A percentile compares a stretch with the other conserved stretches of the same genome.
phyloP scores from a whole-genome alignment of 2,329 filamentous ascomycete genomes.

The Aureobasidium sp. region DNA sequence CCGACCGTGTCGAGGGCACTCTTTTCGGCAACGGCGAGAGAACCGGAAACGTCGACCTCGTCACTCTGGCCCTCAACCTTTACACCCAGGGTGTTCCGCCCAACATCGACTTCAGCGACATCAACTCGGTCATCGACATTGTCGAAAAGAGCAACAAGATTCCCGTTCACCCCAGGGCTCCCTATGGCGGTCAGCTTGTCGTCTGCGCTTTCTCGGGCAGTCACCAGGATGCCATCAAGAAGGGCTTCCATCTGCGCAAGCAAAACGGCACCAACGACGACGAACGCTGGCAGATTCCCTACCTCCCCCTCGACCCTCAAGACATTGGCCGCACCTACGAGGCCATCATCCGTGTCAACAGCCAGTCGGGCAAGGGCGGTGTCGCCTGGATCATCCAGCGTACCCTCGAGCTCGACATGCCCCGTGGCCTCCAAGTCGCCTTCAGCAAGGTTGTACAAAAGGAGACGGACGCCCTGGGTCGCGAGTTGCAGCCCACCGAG shows the following conservation, averaged over 20 bases:
- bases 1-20: constrained; percentile 87
- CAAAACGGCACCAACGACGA: constrained; percentile 49
- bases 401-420: constrained; percentile 82
- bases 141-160: constrained; percentile 95
- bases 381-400: constrained; percentile 89
- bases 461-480: constrained; percentile 67
- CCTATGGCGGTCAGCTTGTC: constrained; percentile 87
- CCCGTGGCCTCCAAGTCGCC: constrained; percentile 81
- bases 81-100: constrained; percentile 88
- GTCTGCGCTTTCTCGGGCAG: constrained; percentile 85
- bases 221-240: constrained; percentile 95
- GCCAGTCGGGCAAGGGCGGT: constrained; percentile 89
- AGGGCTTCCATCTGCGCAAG: constrained; percentile 66
- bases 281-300: constrained; percentile 74
- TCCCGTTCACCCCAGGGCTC: constrained; percentile 77
- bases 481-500: constrained; percentile 75
- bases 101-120: constrained; percentile 82
- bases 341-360: constrained; percentile 95
- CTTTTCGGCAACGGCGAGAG: constrained; percentile 92
- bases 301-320: constrained; percentile 83
- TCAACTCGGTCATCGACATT: constrained; percentile 74
- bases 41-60: constrained; percentile 90
- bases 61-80: constrained; percentile 84
- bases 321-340: constrained; percentile 97
- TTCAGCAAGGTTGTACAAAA: constrained; percentile 83